A percentile compares a stretch with the other conserved stretches of the same genome.
Evolutionary conservation across 768 basidiomycete genomes (phyloP).

Genomic region (Cystobasidium onofrii): DNA sequence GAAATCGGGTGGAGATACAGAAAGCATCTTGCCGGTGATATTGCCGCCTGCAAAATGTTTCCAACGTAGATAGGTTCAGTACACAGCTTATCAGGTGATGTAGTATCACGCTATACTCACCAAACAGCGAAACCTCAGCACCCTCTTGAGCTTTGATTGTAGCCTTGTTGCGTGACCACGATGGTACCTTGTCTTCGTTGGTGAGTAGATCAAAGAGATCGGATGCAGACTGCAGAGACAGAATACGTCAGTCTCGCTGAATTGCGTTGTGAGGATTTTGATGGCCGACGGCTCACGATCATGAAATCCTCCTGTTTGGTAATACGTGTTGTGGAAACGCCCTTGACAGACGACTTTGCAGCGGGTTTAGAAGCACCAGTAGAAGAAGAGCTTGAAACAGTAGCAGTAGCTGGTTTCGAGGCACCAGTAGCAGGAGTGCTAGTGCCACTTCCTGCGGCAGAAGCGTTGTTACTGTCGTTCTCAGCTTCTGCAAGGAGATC

Average conservation of each 20-base stretch:
- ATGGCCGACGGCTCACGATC: slow-evolving; percentile 28
- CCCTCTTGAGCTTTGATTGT: slow-evolving; percentile 37
- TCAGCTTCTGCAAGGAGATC: slow-evolving; percentile 38
- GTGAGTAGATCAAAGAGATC: slow-evolving; percentile 41
- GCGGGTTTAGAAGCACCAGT: background rate
- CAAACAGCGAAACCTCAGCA: slow-evolving; percentile 39
- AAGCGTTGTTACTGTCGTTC: slow-evolving; percentile 9
- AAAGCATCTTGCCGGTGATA: slow-evolving; percentile 38
- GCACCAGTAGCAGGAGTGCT: slow-evolving; percentile 31
- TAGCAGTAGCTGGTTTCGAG: background rate
- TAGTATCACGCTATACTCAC: background rate
- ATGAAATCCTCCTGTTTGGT: slow-evolving; percentile 38
- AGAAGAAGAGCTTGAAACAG: background rate
- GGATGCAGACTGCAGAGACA: slow-evolving; percentile 32
- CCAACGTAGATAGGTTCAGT: background rate
- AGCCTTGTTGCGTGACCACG: slow-evolving; percentile 41
- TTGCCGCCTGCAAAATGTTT: slow-evolving; percentile 35
- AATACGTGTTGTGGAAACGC: slow-evolving; percentile 37
- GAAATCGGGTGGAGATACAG: slow-evolving; percentile 33
- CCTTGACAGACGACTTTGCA: background rate
- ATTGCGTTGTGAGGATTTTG: no score
- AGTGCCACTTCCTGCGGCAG: slow-evolving; percentile 25
- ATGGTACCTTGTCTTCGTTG: slow-evolving; percentile 36
- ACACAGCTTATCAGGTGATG: background rate
- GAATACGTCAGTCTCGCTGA: no score